A percentile compares a stretch with the other conserved stretches of the same genome.
These are phyloP conservation scores for Ganoderma leucocontextum DNA, from an alignment of 1,284 basidiomycete genomes.

Conservation along the genomic window DNA sequence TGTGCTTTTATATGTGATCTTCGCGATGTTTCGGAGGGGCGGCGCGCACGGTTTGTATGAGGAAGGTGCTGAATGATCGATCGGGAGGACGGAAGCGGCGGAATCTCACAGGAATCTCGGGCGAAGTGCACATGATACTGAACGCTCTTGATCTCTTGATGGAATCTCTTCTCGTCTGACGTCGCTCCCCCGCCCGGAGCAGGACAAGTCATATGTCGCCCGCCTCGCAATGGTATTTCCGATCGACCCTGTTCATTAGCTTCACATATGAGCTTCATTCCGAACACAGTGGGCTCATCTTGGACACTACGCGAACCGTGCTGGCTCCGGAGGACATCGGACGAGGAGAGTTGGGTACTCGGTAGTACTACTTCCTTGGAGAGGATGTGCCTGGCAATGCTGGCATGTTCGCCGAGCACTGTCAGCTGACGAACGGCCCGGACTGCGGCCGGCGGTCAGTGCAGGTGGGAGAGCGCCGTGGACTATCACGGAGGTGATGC, in stretches of 20 bases:
- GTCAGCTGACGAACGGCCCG: constrained; percentile 31
- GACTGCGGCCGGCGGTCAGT: constrained; percentile 14
- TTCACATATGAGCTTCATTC: not conserved
- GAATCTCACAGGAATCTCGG: constrained; percentile 1
- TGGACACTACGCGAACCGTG: not conserved
- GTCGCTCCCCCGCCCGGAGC: not conserved
- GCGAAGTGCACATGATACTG: constrained; percentile 25
- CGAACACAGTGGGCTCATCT: not conserved
- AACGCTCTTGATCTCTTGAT: constrained; percentile 13
- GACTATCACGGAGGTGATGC: constrained; percentile 15
- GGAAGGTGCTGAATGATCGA: constrained; percentile 1
- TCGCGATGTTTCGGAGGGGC: constrained; percentile 1
- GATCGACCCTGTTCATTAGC: not conserved
- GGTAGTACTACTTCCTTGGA: too few relatives aligned
- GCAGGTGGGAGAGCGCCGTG: constrained; percentile 2
- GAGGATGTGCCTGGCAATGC: not conserved
- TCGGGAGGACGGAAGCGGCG: not conserved
- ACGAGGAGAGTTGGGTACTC: not conserved
- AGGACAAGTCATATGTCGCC: not conserved
- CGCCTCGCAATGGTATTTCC: not conserved
- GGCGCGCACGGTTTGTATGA: not conserved
- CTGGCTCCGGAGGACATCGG: not conserved
- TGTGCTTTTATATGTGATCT: not conserved
- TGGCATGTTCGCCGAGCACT: not conserved
- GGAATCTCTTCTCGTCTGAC: constrained; percentile 17